A percentile compares a stretch with the other conserved stretches of the same genome.
Evolutionary conservation across 345 rosid species (phyloP).

Genomic region (Gossypium rotundifolium): DNA sequence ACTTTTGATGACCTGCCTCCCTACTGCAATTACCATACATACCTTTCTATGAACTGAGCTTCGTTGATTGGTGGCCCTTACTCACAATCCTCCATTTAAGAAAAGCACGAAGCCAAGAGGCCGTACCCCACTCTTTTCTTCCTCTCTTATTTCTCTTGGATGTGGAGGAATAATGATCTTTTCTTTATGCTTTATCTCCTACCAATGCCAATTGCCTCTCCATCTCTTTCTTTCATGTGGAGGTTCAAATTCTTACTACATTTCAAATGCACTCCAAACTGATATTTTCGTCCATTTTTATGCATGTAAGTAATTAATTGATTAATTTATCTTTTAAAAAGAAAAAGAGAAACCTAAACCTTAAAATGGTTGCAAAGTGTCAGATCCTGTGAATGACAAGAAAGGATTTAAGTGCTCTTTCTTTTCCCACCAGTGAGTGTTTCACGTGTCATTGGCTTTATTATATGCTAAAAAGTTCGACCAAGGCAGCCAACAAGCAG

Average conservation of each 20-base stretch:
- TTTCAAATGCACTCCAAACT: no score
- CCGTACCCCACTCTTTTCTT: not conserved
- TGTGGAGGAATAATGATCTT: not conserved
- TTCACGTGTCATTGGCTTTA: not conserved
- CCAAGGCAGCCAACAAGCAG: not conserved
- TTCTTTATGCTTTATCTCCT: constrained; percentile 15
- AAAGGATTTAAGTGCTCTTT: no score
- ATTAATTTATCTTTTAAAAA: not conserved
- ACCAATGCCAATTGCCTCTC: constrained; percentile 7
- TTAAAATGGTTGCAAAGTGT: not conserved
- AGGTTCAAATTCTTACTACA: constrained; percentile 1
- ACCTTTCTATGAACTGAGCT: not conserved
- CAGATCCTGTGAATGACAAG: not conserved
- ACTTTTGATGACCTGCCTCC: constrained; percentile 14
- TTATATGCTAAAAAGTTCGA: constrained; percentile 1
- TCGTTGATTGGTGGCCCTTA: not conserved
- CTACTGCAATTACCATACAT: not conserved
- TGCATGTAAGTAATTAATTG: not conserved
- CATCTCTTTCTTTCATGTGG: not conserved
- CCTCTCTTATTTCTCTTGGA: not conserved
- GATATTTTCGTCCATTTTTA: not conserved
- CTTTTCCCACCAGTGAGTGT: not conserved
- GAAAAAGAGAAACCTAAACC: not conserved
- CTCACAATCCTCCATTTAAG: not conserved
- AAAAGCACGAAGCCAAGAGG: not conserved